Base-by-base conservation (phyloP, 2,329 filamentous ascomycete genomes). In the Exophiala calicioides region DNA sequence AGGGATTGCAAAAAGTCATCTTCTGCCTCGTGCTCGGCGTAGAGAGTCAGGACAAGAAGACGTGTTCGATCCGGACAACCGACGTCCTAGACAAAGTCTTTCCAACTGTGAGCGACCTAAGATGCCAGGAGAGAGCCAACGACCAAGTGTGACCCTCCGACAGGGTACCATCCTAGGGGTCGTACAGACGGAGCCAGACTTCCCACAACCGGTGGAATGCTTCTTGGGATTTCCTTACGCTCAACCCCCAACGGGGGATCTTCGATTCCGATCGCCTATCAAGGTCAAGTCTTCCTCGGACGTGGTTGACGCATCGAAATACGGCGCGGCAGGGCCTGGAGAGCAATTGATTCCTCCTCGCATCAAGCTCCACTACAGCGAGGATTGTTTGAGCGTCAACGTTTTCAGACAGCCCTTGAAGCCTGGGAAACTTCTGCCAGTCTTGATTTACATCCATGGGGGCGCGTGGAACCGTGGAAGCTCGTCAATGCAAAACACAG, bases 141-240 rank as follows among this genome's bases (percentile, higher is more conserved):
- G 33, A 20, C 43, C 44, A 29, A 35, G 15, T 10, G 44, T 47
- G 27, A 30, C 44, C 21, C 29, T 47, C 10, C 37, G 37, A 5
- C 44, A 47, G 19, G 44, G 44, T 3, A 42, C 3, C 20, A 27
- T 47, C 7, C 5, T 9, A 13, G 44, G 44, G 3, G 36, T 42
- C 29, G 36, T 41, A 31, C 36, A 42, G 21, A 30, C 12, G 20
- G 44, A 47, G 27, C n/a, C n/a, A n/a, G 21, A 31, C 13, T 42
- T 41, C 16, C 44, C 44, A 2, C 44, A 47, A 24, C 27, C 44
- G n/a, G 37, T 47, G 3, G 49, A 52, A 19, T 38, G 46, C 27
- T 52, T 48, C 16, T 21, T 52, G 23, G 48, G 48, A 15, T 36
- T 47, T 15, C 80, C 79, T 0, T 83, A 76, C 59, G 80, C 55